Evolutionary conservation across 2,329 filamentous ascomycete genomes (phyloP), one percentile per base, ranked within the genome.

Genomic region (Colletotrichum acutatum): DNA sequence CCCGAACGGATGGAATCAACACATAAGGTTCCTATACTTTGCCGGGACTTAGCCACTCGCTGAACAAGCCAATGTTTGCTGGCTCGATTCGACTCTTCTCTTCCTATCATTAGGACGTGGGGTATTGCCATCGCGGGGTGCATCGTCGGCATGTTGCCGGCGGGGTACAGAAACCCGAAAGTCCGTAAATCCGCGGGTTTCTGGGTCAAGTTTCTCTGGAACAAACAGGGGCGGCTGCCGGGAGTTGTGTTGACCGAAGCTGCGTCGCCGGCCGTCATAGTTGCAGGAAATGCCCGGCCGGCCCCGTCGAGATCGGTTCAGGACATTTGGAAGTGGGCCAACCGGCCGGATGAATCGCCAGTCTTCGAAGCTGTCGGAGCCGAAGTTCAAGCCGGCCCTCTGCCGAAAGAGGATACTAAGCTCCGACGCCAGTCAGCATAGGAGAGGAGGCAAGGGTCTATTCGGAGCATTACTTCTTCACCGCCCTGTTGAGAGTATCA

Each of bases 171-270:
- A 63, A 53, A 19, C n/a, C 61, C 61, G 61, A 12, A 63, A 63
- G 46, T 53, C 61, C 61, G 60, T 34, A 63, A 63, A 53, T 34
- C 60, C 60, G 60, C 14, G 26, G 24, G n/a, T 14, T 54, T 16
- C 24, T 54, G 22, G 19, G 42, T 22, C 42, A 19, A 49, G 19
- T 49, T 49, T 22, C 42, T 6, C 4, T 22, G 19, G 42, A 49
- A n/a, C 16, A 6, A 49, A 22, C 42, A 49, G 19, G 19, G 19
- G 19, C 19, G 19, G 42, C 19, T 49, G 42, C 42, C 42, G 42
- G 16, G 42, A 49, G 42, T n/a, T 19, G 42, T 49, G 19, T 49
- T 11, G 42, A 22, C 19, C 19, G 7, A 49, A 49, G 19, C 8
- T 49, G 42, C 8, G 19, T 49, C 7, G 42, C 42, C 42, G 42